Evolutionary conservation across 2,329 filamentous ascomycete species (phyloP), one percentile per base, ranked within the genome.

Genomic region (Septoria petroselini): DNA sequence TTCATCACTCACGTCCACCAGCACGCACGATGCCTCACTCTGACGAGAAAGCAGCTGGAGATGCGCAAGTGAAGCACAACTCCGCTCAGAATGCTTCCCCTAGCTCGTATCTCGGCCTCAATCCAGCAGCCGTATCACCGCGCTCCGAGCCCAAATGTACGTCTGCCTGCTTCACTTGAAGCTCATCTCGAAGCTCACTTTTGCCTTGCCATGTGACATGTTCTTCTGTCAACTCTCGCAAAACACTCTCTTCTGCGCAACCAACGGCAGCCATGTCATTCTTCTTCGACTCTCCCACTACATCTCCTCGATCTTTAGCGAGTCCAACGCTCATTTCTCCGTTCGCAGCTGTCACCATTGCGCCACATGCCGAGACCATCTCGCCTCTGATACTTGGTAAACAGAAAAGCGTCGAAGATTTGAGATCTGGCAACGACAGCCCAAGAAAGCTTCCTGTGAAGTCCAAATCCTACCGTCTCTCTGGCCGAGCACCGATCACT

Each of bases 361-460:
- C 70, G 42, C 59, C 58, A 37, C 66, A 73, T 27, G 62, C 70
- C 23, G 73, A 75, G 54, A 68, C 66, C 39, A 73, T 75, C 39
- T 76, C 74, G 17, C 73, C 74, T 30, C 58, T 74, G 53, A 69
- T 76, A 53, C 68, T 71, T 19, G 73, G 68, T 18, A 71, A 69
- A 45, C 66, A 71, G 50, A 76, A 76, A 53, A 70, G 71, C 18
- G 58, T 70, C 35, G 71, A 75, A 23, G 67, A 69, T 15, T 64
- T 73, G 38, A 71, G 71, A 34, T 67, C 70, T 46, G 60, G 67
- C 33, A 52, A 65, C 15, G 68, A 52, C 21, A 60, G 46, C 39
- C 66, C 68, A 29, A 68, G 69, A 37, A 61, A 62, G 44, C 62
- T 63, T 18, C 67, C 64, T 21, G 65, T 71, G 29, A 72, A 68